Base-by-base conservation (phyloP, 75 land plant species). In the Azolla pinnata region DNA sequence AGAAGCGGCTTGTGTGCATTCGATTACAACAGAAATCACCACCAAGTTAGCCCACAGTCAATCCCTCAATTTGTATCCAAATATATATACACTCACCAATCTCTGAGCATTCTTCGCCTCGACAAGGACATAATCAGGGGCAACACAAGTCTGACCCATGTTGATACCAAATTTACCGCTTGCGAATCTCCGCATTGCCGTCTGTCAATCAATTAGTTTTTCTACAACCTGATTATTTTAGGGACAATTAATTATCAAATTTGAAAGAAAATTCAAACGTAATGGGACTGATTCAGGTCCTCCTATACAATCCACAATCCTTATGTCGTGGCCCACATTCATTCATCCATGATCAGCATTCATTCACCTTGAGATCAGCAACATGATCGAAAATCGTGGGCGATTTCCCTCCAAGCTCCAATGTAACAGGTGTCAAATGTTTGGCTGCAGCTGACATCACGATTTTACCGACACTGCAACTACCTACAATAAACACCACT, bases 391-490 rank as follows among this genome's bases (percentile, higher is more conserved):
- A 18, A 28, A 77, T 56, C 0, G 71, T 64, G 0, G 90, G 84
- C 40, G 81, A 83, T 60, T 86, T 86, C 18, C 87, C 87, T 10
- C 90, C 90, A 29, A 86, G 57, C 74, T 86, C 90, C 31, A 86
- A 49, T 17, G 75, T 72, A 9, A 86, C 79, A 4, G 90, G 90
- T 0, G 87, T 83, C 12, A 86, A 69, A 72, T 80, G 78, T 52
- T 86, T 83, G 16, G 75, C 83, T 17, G 90, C 90, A 18, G 82
- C 86, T 10, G 72, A 18, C 86, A 85, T 76, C 1, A 85, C 60
- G 31, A 79, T 62, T 23, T 73, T 67, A 31, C 78, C 89, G 7
- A 85, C 68, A 38, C 64, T 40, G 12, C 70, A 1, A 50, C 74
- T 82, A 17, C 88, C 88, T 85, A 81, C 35, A 69, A 12, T 33